Evolutionary conservation across 805 yeast species (phyloP), one percentile per base, ranked within the genome.

Genomic region (Pichia phayaonensis): DNA sequence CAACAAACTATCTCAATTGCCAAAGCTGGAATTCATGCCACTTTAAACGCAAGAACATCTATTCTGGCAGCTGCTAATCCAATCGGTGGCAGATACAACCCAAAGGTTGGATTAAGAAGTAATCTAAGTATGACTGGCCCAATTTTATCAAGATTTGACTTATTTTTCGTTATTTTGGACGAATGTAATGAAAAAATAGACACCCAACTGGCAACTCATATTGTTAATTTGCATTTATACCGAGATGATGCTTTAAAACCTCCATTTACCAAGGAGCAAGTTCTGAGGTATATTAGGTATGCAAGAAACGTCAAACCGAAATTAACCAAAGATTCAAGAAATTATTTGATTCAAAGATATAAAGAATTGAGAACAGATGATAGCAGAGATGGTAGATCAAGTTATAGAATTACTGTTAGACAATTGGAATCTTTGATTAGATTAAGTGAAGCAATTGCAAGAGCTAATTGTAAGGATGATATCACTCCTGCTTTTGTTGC

Each of bases 51-150:
- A 1, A 79, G 99, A 62, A 89, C 99, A 0, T 89, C 97, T 0
- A 94, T 94, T 59, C 71, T 94, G 46, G 99, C 99, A 0, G 98
- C 99, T n/a, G 99, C 99, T 1, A 94, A 94, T 66, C 99, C 99
- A 22, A 81, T 94, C 51, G 95, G 90, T n/a, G 99, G 99, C 47
- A 75, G 99, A 60, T 94, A 94, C 67, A 92, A 94, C 68, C 78
- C 96, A 50, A 90, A 88, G 63, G 66, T 82, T 45, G 86, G 95
- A 1, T 74, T 94, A 53, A 75, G 96, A 55, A 82, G 95, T 45
- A 94, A 94, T 63, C 75, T 94, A 63, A 83, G 85, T 61, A 89
- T 94, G 97, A 87, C 96, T 16, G 98, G 97, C 1, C 99, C 99
- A 1, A 94, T 94, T 64, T 94, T 94, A 97, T 92, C 98, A 29